phyloP scores from a whole-genome alignment of 441 rosid species.

The Raphanus hybrid region DNA sequence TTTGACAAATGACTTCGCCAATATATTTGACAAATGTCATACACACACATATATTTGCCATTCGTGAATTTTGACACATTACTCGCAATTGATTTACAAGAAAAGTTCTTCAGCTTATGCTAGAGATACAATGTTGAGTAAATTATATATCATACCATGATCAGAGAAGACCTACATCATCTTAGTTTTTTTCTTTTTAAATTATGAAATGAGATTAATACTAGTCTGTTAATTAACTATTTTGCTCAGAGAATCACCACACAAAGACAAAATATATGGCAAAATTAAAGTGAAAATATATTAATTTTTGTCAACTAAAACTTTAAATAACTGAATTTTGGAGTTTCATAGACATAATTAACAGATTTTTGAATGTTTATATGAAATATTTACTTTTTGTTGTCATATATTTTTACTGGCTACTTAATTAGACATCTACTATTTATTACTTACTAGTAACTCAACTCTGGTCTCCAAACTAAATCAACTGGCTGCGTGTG shows the following conservation, averaged over 20 bases:
- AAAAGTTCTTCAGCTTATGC: conserved; percentile 7
- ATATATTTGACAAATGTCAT: neutral
- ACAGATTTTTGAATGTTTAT: neutral
- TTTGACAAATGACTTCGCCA: conserved; percentile 36
- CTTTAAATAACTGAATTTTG: neutral
- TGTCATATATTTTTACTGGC: neutral
- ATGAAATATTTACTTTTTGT: neutral
- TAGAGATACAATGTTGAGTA: neutral
- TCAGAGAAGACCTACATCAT: neutral
- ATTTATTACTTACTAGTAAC: conserved; percentile 2
- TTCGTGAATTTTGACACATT: conserved; percentile 30
- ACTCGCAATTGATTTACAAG: conserved; percentile 15
- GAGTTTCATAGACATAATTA: neutral
- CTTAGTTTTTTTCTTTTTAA: neutral
- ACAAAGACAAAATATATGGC: neutral
- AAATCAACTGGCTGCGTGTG: conserved; percentile 8
- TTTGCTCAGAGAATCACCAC: neutral
- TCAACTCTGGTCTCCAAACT: conserved; percentile 16
- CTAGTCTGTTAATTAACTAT: neutral
- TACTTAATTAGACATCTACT: neutral
- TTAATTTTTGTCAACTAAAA: neutral
- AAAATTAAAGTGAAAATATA: neutral
- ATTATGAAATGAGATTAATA: neutral
- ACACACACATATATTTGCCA: conserved; percentile 10
- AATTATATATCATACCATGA: neutral